Base-by-base conservation (phyloP, 2,329 filamentous ascomycete genomes). In the Talaromyces pinophilus region DNA sequence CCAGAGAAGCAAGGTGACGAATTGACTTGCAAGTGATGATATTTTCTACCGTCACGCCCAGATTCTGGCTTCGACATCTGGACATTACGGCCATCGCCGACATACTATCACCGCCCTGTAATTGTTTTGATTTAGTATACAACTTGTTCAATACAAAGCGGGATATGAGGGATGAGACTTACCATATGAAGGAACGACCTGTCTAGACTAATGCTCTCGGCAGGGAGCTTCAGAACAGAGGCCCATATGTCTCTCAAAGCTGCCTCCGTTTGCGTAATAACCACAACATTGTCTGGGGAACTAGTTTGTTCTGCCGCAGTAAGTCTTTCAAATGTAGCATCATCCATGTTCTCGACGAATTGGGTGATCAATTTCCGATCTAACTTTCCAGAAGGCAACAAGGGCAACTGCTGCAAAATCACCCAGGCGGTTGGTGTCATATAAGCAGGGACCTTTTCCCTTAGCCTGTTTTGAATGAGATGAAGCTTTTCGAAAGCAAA, bases 81-180 rank as follows among this genome's bases (percentile, higher is more conserved):
- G 67, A 69, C 67, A 69, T 69, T 13, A 69, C 66, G n/a, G 62
- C 59, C 67, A 69, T 69, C 30, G 67, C 67, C 44, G 67, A 69
- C 63, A 69, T 69, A 17, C 67, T 69, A 38, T 69, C 67, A 13
- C 67, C 67, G 15, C 67, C 67, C 67, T 69, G 25, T 17, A 6
- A 33, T 44, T 44, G 2, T 38, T 60, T 60, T 7, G 4, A 46
- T n/a, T 13, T 60, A 60, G 57, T 46, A 19, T 15, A 17, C 19
- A 15, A 3, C 8, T 22, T 30, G 15, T 44, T 44, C 5, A 5
- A 52, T 7, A 11, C 11, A 13, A n/a, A 60, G 35, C 17, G 5
- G 6, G 19, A 2, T 54, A 35, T 10, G 1, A 25, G 13, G 4
- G 4, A 28, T 17, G 3, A 19, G 15, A 59, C 65, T 60, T 59